Evolutionary conservation across 169 alveolate species (phyloP).

Genomic region (Plasmodium coatneyi): DNA sequence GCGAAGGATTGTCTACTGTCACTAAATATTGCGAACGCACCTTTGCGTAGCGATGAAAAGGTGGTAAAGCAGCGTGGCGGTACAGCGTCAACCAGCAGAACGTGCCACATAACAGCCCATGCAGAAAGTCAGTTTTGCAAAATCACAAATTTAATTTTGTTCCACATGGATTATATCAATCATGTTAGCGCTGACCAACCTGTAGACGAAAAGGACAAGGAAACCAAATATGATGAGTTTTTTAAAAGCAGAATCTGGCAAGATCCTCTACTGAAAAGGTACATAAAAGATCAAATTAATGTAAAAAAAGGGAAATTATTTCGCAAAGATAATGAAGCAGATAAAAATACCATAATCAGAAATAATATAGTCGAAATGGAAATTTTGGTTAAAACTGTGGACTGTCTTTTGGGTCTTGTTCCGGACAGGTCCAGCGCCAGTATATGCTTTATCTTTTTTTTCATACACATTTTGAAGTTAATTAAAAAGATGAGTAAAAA

Average conservation of each 20-base stretch:
- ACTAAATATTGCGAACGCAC: background rate
- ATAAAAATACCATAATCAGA: conserved; percentile 28
- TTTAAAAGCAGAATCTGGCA: conserved; percentile 9
- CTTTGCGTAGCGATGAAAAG: background rate
- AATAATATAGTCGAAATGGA: conserved; percentile 55
- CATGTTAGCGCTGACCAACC: background rate
- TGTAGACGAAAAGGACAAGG: background rate
- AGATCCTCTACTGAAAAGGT: conserved; percentile 8
- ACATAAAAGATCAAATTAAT: conserved; percentile 13
- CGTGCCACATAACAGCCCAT: background rate
- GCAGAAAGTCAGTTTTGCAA: conserved; percentile 12
- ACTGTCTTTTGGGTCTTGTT: background rate
- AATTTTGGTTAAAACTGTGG: conserved; percentile 32
- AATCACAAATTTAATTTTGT: conserved; percentile 22
- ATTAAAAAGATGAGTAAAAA: conserved; percentile 22
- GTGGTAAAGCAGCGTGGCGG: background rate
- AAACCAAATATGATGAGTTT: conserved; percentile 6
- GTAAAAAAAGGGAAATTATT: conserved; percentile 55
- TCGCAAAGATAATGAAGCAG: conserved; percentile 3
- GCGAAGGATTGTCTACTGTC: conserved; percentile 15
- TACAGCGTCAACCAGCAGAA: background rate
- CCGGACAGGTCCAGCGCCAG: background rate
- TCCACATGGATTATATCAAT: conserved; percentile 15
- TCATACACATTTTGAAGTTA: conserved; percentile 17
- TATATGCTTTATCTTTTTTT: conserved; percentile 33